Evolutionary conservation across 306 rosid species (phyloP).

Genomic region (Cucurbita ficifolia): DNA sequence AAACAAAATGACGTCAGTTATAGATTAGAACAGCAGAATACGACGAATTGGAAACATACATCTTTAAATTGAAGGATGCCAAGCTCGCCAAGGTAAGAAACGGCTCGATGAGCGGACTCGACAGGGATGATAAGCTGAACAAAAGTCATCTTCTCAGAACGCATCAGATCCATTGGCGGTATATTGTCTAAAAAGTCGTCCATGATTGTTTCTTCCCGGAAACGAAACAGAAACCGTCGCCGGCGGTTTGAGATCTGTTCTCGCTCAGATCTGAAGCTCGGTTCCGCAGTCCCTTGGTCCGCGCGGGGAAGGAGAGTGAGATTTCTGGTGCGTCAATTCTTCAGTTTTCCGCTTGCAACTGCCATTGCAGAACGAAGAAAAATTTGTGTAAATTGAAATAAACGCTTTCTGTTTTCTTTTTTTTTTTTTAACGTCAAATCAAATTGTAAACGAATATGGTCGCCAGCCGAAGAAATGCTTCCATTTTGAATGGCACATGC

Average conservation of each 20-base stretch:
- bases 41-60: slow-evolving; percentile 43
- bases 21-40: slow-evolving; percentile 8
- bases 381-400: neutral
- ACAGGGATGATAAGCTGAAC: slow-evolving; percentile 93
- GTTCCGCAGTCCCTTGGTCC: neutral
- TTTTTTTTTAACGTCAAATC: neutral
- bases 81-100: slow-evolving; percentile 86
- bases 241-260: slow-evolving; percentile 9
- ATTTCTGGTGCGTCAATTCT: slow-evolving; percentile 20
- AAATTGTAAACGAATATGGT: neutral
- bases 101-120: slow-evolving; percentile 88
- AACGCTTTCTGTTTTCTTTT: neutral
- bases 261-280: slow-evolving; percentile 33
- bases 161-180: slow-evolving; percentile 95
- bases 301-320: slow-evolving; percentile 15
- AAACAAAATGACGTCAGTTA: neutral
- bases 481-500: neutral
- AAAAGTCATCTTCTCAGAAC: slow-evolving; percentile 96
- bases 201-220: slow-evolving; percentile 27
- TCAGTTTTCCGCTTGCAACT: slow-evolving; percentile 26
- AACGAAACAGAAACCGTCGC: slow-evolving; percentile 21
- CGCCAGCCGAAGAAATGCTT: neutral
- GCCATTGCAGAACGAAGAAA: slow-evolving; percentile 11
- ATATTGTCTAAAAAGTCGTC: slow-evolving; percentile 57
- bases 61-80: slow-evolving; percentile 92